A percentile compares a stretch with the other conserved stretches of the same genome.
Conservation (phyloP, 163 green algal species). For the Picocystis sp. region DNA sequence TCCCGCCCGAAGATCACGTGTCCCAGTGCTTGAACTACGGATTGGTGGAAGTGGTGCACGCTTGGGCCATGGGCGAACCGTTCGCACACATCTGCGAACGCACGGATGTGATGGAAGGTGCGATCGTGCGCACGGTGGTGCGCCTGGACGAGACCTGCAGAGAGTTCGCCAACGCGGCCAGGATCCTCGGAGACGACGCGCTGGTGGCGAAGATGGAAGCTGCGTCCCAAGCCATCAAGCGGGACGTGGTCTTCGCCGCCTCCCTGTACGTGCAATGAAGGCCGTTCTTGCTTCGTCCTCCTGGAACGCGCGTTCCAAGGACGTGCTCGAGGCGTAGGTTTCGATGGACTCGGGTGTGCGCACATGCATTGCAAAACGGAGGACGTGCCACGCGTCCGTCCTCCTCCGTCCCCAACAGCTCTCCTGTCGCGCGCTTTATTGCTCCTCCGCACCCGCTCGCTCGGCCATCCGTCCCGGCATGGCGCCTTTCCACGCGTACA, state of each 20-base stretch:
- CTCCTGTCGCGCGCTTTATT: too few relatives aligned
- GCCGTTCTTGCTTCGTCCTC: too few relatives aligned
- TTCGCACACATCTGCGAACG: constrained; percentile 77
- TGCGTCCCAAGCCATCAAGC: constrained; percentile 66
- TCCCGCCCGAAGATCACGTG: constrained; percentile 46
- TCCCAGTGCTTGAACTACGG: constrained; percentile 34
- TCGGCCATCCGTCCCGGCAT: too few relatives aligned
- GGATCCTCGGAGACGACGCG: constrained; percentile 76
- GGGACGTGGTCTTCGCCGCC: constrained; percentile 90
- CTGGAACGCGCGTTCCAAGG: too few relatives aligned
- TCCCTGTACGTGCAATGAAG: constrained; percentile 63
- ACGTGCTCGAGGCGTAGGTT: too few relatives aligned
- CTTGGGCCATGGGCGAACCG: constrained; percentile 73
- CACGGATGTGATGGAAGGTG: constrained; percentile 83
- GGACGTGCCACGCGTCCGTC: too few relatives aligned
- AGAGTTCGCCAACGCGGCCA: constrained; percentile 57
- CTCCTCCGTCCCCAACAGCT: too few relatives aligned
- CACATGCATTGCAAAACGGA: too few relatives aligned
- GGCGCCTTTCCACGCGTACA: constrained; percentile 61
- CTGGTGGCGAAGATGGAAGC: constrained; percentile 77
- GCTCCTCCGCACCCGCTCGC: too few relatives aligned
- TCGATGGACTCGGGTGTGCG: too few relatives aligned
- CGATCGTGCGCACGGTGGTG: constrained; percentile 43
- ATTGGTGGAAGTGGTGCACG: constrained; percentile 69
- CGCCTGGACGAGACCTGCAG: constrained; percentile 44